phyloP scores from a whole-genome alignment of 1,284 basidiomycete genomes.

The Melampsora americana region DNA sequence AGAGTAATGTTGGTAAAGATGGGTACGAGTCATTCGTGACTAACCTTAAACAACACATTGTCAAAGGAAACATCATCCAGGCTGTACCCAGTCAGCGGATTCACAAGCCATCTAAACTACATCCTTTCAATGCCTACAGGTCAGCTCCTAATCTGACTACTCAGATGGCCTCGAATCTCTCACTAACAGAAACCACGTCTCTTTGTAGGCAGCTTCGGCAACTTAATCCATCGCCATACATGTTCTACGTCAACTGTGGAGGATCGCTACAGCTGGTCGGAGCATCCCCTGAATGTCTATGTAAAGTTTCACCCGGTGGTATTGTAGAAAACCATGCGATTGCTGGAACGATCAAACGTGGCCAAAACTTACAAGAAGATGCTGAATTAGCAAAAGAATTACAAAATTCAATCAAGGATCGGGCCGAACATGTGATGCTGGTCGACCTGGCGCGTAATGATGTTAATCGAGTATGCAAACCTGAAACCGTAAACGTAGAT shows the following conservation, averaged over 20 bases:
- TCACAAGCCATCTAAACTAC: constrained; percentile 75
- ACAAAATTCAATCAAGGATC: constrained; percentile 82
- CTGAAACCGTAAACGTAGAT: constrained; percentile 92
- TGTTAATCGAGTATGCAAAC: constrained; percentile 94
- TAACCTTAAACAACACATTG: constrained; percentile 84
- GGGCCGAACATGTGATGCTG: constrained; percentile 98
- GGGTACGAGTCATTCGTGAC: constrained; percentile 94
- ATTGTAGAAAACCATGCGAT: constrained; percentile 98
- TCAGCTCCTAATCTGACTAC: constrained; percentile 5
- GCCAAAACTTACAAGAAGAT: constrained; percentile 85
- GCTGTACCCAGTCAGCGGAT: constrained; percentile 94
- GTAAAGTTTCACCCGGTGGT: constrained; percentile 79
- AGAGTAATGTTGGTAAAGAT: constrained; percentile 86
- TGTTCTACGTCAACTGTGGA: constrained; percentile 91
- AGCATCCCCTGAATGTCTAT: constrained; percentile 94
- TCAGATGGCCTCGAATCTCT: not conserved
- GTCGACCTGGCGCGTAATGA: constrained; percentile 99
- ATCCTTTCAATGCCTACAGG: constrained; percentile 83
- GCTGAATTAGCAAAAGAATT: constrained; percentile 70
- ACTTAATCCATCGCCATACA: constrained; percentile 96
- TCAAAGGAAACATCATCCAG: constrained; percentile 97
- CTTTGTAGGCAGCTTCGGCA: constrained; percentile 72
- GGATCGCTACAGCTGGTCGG: constrained; percentile 76
- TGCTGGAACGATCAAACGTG: constrained; percentile 87
- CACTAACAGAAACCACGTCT: not conserved